A percentile compares a stretch with the other conserved stretches of the same genome.
These are phyloP conservation scores for Meyerozyma elateridarum DNA, from an alignment of 1,139 yeast species.

Conservation along the genomic window DNA sequence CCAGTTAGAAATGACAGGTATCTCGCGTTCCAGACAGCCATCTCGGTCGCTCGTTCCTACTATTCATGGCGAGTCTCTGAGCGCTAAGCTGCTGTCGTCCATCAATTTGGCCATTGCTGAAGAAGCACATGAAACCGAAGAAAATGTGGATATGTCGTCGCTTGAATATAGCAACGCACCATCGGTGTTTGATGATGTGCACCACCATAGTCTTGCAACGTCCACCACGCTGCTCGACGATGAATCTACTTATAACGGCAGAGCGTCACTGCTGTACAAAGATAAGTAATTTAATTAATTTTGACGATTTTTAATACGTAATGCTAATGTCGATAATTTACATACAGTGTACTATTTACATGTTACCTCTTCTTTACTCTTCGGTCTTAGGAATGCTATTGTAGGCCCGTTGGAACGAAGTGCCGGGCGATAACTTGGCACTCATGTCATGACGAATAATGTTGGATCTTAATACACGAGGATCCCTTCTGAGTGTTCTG, in stretches of 20 bases:
- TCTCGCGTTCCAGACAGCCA: conserved; percentile 31
- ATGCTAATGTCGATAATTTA: neutral
- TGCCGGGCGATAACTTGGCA: conserved; percentile 47
- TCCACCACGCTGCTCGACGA: conserved; percentile 34
- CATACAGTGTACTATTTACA: neutral
- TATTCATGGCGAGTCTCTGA: conserved; percentile 6
- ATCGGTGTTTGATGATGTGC: conserved; percentile 34
- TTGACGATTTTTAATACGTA: neutral
- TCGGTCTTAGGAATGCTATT: conserved; percentile 3
- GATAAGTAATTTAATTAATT: conserved; percentile 2
- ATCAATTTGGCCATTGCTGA: conserved; percentile 14
- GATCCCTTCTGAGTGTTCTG: conserved; percentile 79
- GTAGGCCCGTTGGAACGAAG: conserved; percentile 38
- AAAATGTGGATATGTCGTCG: conserved; percentile 26
- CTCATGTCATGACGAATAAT: conserved; percentile 65
- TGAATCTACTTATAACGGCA: too few relatives aligned
- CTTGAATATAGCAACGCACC: conserved; percentile 37
- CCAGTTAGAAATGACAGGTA: conserved; percentile 25
- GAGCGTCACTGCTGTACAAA: conserved; percentile 2
- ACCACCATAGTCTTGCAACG: conserved; percentile 23
- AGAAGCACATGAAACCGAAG: conserved; percentile 17
- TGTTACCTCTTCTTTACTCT: neutral
- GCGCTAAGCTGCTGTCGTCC: conserved; percentile 15
- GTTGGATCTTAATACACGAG: conserved; percentile 80
- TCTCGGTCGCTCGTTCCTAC: conserved; percentile 18